A percentile compares a stretch with the other conserved stretches of the same genome.
phyloP scores from a whole-genome alignment of 768 basidiomycete genomes.

The Calocybe cyanea region DNA sequence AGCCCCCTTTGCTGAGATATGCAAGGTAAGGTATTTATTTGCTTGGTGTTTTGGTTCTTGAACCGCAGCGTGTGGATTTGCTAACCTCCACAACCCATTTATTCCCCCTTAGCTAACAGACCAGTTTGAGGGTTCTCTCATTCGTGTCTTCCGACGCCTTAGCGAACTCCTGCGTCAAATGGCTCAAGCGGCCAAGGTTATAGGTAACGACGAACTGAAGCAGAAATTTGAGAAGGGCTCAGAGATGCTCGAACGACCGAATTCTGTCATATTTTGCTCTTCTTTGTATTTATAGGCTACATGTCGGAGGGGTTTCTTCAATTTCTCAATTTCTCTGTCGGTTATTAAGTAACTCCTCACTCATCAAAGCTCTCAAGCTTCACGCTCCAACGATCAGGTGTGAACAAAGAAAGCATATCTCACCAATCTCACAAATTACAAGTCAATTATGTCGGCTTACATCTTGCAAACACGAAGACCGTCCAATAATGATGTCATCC shows the following conservation, averaged over 20 bases:
- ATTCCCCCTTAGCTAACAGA: constrained; percentile 68
- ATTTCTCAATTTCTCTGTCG: background rate
- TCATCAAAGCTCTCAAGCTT: background rate
- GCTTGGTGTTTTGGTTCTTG: too few species aligned
- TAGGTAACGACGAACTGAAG: constrained; percentile 90
- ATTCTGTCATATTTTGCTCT: constrained; percentile 90
- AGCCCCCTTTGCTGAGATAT: constrained; percentile 92
- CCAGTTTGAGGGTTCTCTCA: constrained; percentile 95
- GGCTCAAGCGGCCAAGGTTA: constrained; percentile 92
- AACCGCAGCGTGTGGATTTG: constrained; percentile 1
- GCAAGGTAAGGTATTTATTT: constrained; percentile 70
- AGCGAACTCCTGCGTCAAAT: constrained; percentile 96
- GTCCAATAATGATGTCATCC: too few species aligned
- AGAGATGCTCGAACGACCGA: constrained; percentile 90
- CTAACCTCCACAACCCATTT: background rate
- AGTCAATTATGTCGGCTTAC: too few species aligned
- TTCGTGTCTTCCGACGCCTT: constrained; percentile 91
- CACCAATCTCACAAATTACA: too few species aligned
- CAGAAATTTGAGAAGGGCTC: constrained; percentile 91
- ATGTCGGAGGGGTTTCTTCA: background rate
- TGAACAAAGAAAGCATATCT: too few species aligned
- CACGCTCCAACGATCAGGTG: too few species aligned
- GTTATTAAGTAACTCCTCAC: too few species aligned
- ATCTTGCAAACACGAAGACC: too few species aligned
- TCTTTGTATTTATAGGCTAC: constrained; percentile 68